Evolutionary conservation across 208 protist species (phyloP).

Genomic region (Leishmania guyanensis): DNA sequence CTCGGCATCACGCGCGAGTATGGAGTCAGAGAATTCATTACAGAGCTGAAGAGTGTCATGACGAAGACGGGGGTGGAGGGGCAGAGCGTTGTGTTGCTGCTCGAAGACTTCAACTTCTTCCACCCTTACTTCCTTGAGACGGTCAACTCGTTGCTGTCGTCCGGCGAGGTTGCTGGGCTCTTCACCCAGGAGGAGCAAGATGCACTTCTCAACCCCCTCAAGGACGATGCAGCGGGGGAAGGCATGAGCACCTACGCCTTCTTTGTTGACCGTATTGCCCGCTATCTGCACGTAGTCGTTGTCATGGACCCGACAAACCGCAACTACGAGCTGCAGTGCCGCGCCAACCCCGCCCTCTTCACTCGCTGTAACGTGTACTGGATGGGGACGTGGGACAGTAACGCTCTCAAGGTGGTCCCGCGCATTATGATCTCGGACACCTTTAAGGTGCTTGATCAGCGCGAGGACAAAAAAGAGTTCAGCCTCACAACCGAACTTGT

Average conservation of each 20-base stretch:
- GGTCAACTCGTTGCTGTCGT: conserved; percentile 96
- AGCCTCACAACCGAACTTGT: conserved; percentile 89
- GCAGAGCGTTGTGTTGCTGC: conserved; percentile 86
- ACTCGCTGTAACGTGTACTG: conserved; percentile 96
- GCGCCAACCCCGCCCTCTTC: conserved; percentile 97
- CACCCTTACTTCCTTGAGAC: conserved; percentile 91
- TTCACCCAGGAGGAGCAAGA: conserved; percentile 97
- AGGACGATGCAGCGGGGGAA: conserved; percentile 86
- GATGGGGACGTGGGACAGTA: conserved; percentile 93
- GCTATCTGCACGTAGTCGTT: conserved; percentile 95
- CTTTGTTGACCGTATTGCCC: conserved; percentile 91
- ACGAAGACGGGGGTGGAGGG: conserved; percentile 91
- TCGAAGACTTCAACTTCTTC: conserved; percentile 97
- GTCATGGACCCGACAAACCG: conserved; percentile 95
- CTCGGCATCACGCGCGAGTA: conserved; percentile 93
- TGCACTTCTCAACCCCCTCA: conserved; percentile 91
- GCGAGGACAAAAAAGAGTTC: conserved; percentile 87
- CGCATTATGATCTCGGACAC: conserved; percentile 82
- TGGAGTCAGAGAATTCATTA: conserved; percentile 92
- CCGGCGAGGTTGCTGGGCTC: conserved; percentile 96
- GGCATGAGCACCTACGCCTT: conserved; percentile 89
- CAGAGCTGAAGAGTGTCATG: conserved; percentile 95
- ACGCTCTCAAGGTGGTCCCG: conserved; percentile 92
- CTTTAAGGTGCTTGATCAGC: conserved; percentile 72
- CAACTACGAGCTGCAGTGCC: conserved; percentile 91